These are phyloP conservation scores for Phytophthora cajani DNA, from an alignment of 352 stramenopile species.

Conservation along the genomic window DNA sequence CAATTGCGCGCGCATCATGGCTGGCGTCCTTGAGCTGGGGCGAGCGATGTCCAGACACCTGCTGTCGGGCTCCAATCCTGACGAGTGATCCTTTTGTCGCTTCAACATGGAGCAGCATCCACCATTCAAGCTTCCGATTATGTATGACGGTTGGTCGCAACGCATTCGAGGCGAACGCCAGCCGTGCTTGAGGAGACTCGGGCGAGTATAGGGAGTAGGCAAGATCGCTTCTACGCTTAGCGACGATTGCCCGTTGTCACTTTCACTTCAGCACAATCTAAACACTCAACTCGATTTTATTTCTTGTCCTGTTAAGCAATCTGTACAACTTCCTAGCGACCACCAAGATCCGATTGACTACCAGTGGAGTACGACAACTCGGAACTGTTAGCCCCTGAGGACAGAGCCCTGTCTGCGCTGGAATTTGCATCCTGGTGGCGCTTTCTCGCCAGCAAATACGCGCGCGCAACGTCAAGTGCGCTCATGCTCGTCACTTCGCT, in stretches of 20 bases:
- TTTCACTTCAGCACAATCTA: too few relatives aligned
- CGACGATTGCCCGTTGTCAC: too few relatives aligned
- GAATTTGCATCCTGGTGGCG: neutral
- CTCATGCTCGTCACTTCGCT: constrained; percentile 6
- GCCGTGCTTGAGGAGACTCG: neutral
- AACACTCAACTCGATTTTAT: neutral
- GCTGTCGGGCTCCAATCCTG: neutral
- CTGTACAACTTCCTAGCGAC: neutral
- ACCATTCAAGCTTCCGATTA: neutral
- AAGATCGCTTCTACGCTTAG: too few relatives aligned
- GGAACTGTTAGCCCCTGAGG: neutral
- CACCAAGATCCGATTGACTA: neutral
- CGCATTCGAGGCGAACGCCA: neutral
- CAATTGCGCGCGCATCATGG: neutral
- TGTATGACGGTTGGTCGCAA: neutral
- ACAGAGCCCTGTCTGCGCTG: neutral
- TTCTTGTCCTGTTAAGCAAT: neutral
- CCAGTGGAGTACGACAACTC: neutral
- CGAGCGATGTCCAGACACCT: neutral
- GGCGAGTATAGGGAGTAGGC: neutral
- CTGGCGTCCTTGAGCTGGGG: neutral
- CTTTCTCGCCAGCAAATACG: neutral
- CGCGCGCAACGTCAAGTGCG: neutral
- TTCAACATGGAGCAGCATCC: constrained; percentile 1
- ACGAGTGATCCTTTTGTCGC: neutral